These are phyloP conservation scores for Pichia kluyveri DNA, from an alignment of 805 yeast species.

Conservation along the genomic window DNA sequence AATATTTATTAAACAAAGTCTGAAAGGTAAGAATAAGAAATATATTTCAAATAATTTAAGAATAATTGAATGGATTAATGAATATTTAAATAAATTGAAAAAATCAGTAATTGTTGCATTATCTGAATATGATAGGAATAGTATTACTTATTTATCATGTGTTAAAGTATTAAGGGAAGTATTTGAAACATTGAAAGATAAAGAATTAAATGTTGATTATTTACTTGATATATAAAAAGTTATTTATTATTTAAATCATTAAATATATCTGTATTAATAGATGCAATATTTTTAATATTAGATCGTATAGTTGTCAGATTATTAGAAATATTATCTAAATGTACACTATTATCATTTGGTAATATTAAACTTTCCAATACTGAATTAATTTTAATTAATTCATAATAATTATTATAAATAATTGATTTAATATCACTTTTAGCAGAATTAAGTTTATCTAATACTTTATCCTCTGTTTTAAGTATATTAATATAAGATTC, in stretches of 20 bases:
- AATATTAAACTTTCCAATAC: conserved; percentile 33
- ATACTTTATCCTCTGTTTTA: conserved; percentile 31
- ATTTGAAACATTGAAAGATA: conserved; percentile 48
- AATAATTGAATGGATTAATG: conserved; percentile 70
- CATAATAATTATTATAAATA: conserved; percentile 69
- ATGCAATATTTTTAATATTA: conserved; percentile 6
- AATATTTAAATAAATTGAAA: conserved; percentile 52
- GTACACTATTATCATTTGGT: conserved; percentile 12
- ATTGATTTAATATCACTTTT: conserved; percentile 60
- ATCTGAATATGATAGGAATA: conserved; percentile 47
- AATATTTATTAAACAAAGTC: neutral
- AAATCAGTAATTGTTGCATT: conserved; percentile 57
- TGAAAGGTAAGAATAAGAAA: neutral
- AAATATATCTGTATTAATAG: conserved; percentile 9
- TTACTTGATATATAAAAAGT: conserved; percentile 29
- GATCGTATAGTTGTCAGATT: conserved; percentile 19
- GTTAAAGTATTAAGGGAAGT: conserved; percentile 48
- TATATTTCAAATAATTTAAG: conserved; percentile 11
- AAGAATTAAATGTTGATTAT: conserved; percentile 70
- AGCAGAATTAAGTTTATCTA: conserved; percentile 39
- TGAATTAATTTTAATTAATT: conserved; percentile 57
- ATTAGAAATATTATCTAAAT: conserved; percentile 14
- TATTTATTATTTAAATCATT: neutral
- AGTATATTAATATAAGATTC: conserved; percentile 27
- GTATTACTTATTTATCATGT: conserved; percentile 46